Evolutionary conservation across 768 basidiomycete species (phyloP).

Genomic region (Roridomyces roridus): DNA sequence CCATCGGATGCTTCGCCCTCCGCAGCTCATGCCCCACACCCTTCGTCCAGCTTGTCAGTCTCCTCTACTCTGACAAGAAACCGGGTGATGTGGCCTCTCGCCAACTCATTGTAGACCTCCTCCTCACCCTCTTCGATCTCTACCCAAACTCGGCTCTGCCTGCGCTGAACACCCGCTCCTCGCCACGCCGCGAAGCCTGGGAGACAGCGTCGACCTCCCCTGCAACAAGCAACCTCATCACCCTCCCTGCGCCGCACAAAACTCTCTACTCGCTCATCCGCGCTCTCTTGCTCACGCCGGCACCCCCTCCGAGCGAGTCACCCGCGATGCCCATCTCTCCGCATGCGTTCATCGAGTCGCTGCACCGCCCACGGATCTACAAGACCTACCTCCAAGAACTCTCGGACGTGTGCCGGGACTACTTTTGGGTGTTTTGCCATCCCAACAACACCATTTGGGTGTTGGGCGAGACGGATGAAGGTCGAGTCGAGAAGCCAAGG

Average conservation of each 20-base stretch:
- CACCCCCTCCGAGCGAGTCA: conserved; percentile 68
- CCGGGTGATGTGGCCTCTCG: conserved; percentile 92
- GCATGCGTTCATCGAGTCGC: conserved; percentile 80
- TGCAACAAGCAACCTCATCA: conserved; percentile 57
- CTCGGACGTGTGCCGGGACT: conserved; percentile 90
- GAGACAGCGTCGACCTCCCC: conserved; percentile 49
- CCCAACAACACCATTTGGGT: conserved; percentile 93
- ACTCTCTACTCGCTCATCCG: conserved; percentile 77
- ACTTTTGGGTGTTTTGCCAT: conserved; percentile 98
- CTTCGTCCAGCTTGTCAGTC: conserved; percentile 79
- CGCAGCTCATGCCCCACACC: conserved; percentile 90
- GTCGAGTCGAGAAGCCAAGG: conserved; percentile 84
- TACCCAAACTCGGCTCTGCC: conserved; percentile 79
- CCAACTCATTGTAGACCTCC: conserved; percentile 88
- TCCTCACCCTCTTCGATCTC: conserved; percentile 87
- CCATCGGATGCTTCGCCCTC: conserved; percentile 88
- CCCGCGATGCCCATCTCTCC: conserved; percentile 68
- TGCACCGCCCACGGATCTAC: conserved; percentile 75
- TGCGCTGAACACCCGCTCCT: conserved; percentile 43
- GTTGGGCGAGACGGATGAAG: conserved; percentile 82
- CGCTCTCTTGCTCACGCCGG: conserved; percentile 74
- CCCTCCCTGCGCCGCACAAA: conserved; percentile 76
- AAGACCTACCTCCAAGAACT: conserved; percentile 85
- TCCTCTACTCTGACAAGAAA: conserved; percentile 97
- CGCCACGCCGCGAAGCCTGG: conserved; percentile 61